These are phyloP conservation scores for Colletotrichum lindemuthianum DNA, from an alignment of 2,329 filamentous ascomycete species.

Conservation along the genomic window DNA sequence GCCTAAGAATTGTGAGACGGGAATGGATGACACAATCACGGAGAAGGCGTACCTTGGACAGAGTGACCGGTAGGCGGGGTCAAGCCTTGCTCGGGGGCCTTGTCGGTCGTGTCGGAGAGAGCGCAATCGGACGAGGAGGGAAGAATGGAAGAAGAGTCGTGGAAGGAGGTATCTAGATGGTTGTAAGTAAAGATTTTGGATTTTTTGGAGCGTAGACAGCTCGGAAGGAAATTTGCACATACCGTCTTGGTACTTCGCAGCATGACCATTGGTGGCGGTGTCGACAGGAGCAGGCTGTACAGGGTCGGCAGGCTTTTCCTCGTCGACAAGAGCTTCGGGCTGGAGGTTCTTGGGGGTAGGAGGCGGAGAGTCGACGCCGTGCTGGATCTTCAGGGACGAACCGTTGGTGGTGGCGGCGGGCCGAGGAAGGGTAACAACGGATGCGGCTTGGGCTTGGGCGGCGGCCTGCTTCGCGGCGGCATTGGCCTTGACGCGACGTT, in stretches of 20 bases:
- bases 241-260: conserved; percentile 20
- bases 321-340: conserved; percentile 3
- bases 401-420: conserved; percentile 37
- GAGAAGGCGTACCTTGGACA: conserved; percentile 17
- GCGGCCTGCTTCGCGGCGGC: conserved; percentile 46
- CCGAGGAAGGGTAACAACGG: conserved; percentile 19
- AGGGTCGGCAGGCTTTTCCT: conserved; percentile 7
- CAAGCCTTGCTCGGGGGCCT: conserved; percentile 18
- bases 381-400: conserved; percentile 36
- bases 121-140: conserved; percentile 13
- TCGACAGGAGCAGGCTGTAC: neutral
- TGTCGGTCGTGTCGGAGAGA: conserved; percentile 28
- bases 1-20: conserved; percentile 4
- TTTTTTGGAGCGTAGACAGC: neutral
- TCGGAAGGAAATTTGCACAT: neutral
- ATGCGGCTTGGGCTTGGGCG: conserved; percentile 41
- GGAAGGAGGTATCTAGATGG: conserved; percentile 1
- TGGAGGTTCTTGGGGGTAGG: conserved; percentile 31
- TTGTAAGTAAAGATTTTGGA: neutral
- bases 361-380: conserved; percentile 30
- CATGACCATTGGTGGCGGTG: conserved; percentile 1
- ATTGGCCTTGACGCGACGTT: conserved; percentile 43
- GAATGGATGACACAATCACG: too few species aligned
- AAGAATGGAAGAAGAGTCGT: conserved; percentile 14
- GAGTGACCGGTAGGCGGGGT: neutral